A percentile compares a stretch with the other conserved stretches of the same genome.
phyloP scores from a whole-genome alignment of 192 early-diverging fungal genomes.

The Obelidium mucronatum region DNA sequence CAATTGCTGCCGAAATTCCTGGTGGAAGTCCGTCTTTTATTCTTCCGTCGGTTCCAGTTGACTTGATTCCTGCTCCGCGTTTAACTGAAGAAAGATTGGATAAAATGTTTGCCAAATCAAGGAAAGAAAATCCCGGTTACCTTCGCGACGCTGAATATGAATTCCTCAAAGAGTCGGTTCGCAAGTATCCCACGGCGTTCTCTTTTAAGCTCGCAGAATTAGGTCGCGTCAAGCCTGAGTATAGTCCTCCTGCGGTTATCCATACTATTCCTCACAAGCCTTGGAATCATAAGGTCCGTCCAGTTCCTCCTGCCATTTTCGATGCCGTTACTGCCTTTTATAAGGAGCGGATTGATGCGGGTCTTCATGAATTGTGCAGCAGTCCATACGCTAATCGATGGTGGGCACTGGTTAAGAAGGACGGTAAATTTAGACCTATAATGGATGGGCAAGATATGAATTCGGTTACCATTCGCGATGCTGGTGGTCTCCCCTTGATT shows the following conservation, averaged over 20 bases:
- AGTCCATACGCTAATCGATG: neutral
- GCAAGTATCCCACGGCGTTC: neutral
- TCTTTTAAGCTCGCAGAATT: neutral
- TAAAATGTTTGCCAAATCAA: neutral
- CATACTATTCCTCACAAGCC: conserved; percentile 6
- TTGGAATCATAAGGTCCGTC: neutral
- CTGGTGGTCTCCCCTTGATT: neutral
- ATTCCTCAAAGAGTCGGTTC: neutral
- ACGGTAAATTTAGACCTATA: neutral
- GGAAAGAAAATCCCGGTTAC: neutral
- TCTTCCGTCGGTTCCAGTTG: neutral
- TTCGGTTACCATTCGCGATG: neutral
- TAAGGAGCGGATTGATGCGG: neutral
- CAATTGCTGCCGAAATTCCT: neutral
- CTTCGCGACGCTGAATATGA: neutral
- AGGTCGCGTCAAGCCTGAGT: neutral
- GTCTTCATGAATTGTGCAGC: neutral
- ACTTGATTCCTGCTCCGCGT: neutral
- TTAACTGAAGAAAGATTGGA: conserved; percentile 5
- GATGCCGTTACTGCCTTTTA: neutral
- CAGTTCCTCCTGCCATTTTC: neutral
- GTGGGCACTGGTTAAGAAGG: neutral
- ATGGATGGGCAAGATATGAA: neutral
- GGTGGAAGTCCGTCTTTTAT: neutral
- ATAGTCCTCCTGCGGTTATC: neutral